These are phyloP conservation scores for Aegilops tauschii DNA, from an alignment of 176 grass and related monocot genomes.

Conservation along the genomic window DNA sequence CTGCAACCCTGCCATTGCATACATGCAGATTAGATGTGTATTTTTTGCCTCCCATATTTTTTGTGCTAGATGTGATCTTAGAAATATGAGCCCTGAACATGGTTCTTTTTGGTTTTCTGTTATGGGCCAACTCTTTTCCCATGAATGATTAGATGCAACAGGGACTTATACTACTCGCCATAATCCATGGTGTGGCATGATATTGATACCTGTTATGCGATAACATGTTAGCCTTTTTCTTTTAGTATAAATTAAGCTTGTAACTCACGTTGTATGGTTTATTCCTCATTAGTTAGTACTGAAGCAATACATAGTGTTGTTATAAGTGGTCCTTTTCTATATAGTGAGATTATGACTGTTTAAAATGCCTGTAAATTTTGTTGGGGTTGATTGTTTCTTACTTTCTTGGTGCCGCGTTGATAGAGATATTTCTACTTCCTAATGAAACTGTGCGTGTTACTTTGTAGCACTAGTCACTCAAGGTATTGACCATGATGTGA, in stretches of 20 bases:
- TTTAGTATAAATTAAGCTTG: neutral
- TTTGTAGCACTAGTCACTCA: neutral
- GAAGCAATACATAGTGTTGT: neutral
- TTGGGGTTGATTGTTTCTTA: constrained; percentile 14
- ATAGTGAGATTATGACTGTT: neutral
- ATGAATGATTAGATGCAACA: neutral
- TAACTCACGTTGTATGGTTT: neutral
- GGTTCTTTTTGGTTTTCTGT: neutral
- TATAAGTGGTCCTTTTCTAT: constrained; percentile 1
- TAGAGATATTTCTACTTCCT: neutral
- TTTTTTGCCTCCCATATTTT: neutral
- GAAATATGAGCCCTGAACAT: neutral
- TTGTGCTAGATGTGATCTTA: neutral
- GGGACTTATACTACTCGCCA: neutral
- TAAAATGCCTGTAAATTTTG: neutral
- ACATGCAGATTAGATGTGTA: neutral
- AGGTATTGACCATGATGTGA: neutral
- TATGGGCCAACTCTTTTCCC: neutral
- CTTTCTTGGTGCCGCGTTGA: neutral
- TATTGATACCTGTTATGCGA: neutral
- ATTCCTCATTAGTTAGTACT: neutral
- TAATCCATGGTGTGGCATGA: neutral
- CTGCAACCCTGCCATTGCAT: neutral
- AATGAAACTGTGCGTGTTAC: neutral
- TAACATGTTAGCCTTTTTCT: neutral